These are phyloP conservation scores for Coemansia javaensis DNA, from an alignment of 192 early-diverging fungal species.

Conservation along the genomic window DNA sequence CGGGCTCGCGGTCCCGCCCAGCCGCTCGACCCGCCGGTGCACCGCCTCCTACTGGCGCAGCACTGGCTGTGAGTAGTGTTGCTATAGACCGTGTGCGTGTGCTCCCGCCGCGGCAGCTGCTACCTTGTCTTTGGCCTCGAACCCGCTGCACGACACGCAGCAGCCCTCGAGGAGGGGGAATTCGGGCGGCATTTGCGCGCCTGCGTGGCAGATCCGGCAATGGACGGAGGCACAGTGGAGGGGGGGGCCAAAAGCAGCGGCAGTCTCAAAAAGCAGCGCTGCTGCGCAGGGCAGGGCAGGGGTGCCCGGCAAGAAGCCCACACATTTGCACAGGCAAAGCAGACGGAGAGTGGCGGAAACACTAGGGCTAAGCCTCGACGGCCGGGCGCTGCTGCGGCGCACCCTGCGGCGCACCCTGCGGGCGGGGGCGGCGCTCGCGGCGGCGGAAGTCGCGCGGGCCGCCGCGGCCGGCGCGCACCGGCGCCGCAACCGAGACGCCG, in stretches of 20 bases:
- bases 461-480: conserved; percentile 42
- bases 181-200: conserved; percentile 1
- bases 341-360: not conserved
- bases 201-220: not conserved
- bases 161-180: conserved; percentile 24
- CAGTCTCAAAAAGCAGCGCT: not conserved
- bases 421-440: conserved; percentile 37
- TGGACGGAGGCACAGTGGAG: not conserved
- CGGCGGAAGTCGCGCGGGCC: conserved; percentile 49
- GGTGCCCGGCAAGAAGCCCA: too few relatives aligned
- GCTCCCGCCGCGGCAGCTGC: too few relatives aligned
- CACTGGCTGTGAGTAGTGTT: too few relatives aligned
- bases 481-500: conserved; percentile 65
- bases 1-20: conserved; percentile 32
- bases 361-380: conserved; percentile 33
- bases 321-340: not conserved
- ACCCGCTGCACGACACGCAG: conserved; percentile 46
- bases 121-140: conserved; percentile 39
- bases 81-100: too few relatives aligned
- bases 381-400: conserved; percentile 39
- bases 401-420: too few relatives aligned
- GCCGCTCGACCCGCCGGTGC: conserved; percentile 29
- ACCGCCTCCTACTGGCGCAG: conserved; percentile 17
- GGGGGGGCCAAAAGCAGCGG: too few relatives aligned
- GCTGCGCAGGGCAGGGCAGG: too few relatives aligned